These are phyloP conservation scores for Juncus inflexus DNA, from an alignment of 176 grass and related monocot species.

Conservation along the genomic window DNA sequence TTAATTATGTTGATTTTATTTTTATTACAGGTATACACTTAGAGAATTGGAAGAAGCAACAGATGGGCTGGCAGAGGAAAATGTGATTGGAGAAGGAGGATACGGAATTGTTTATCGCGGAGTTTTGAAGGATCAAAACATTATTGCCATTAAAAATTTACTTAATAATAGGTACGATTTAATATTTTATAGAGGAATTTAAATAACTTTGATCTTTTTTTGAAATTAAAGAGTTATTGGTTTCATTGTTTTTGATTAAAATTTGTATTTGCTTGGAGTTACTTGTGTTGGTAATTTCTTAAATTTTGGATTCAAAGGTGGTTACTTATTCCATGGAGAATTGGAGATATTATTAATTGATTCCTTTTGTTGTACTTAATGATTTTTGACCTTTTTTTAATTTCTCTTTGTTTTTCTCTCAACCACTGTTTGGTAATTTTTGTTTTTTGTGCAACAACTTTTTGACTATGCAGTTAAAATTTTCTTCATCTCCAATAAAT, in stretches of 20 bases:
- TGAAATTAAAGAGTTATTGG: not conserved
- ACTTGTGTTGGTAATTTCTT: not conserved
- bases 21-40: conserved; percentile 38
- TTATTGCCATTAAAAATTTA: conserved; percentile 84
- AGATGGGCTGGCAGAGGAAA: conserved; percentile 43
- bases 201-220: not conserved
- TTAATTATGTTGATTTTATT: not conserved
- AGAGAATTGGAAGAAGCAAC: conserved; percentile 70
- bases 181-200: not conserved
- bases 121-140: conserved; percentile 48
- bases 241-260: not conserved
- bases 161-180: conserved; percentile 72
- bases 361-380: too few relatives aligned
- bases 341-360: not conserved
- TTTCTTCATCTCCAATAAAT: too few relatives aligned
- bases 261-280: not conserved
- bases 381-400: too few relatives aligned
- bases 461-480: too few relatives aligned
- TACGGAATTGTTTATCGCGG: conserved; percentile 87
- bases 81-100: conserved; percentile 77
- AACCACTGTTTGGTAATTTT: too few relatives aligned
- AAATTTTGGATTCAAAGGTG: not conserved
- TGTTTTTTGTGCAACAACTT: too few relatives aligned
- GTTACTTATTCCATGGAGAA: not conserved
- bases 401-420: too few relatives aligned